Evolutionary conservation across 1,284 basidiomycete species (phyloP), one percentile per base, ranked within the genome.

Genomic region (Melampsora americana): DNA sequence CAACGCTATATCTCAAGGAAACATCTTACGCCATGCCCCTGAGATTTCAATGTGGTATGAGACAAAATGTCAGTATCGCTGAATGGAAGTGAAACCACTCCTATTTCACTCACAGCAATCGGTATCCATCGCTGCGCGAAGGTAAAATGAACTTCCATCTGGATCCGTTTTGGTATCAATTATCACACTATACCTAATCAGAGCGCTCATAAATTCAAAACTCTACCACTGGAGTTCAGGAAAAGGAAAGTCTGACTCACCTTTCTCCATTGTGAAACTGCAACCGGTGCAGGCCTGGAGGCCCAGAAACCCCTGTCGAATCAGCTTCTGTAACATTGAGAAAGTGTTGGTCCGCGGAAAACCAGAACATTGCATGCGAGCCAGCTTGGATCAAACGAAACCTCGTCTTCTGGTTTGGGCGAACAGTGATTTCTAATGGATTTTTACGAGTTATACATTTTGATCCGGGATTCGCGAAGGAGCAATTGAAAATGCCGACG

Each of bases 351-450:
- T 75, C 73, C 26, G 66, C 73, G 9, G 73, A 75, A 46, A 75
- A 59, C 28, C 76, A 69, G 59, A 80, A 77, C 71, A 79, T 77
- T 32, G 79, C 81, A 67, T 81, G 80, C 48, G 78, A 80, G 30
- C 87, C 87, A 0, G 86, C 82, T 66, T 86, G 85, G 77, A 88
- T 84, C 48, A 89, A 80, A 3, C 88, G 85, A 80, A 89, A 85
- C 9, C 88, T 85, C 79, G 87, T 86, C 20, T 84, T 83, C 71
- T 83, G 82, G 76, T 80, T 78, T 30, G 82, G 79, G 23, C 79
- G 78, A 28, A 83, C 77, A 18, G 66, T 68, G 30, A 75, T 60
- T 28, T 75, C 72, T 30, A 75, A 59, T 9, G 65, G 72, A n/a
- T 62, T 60, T 26, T 28, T 48, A 35, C 18, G 65, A 44, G 72